A percentile compares a stretch with the other conserved stretches of the same genome.
Conservation (phyloP, 2,329 filamentous ascomycete genomes). For the Ophiosphaerella herpotricha region DNA sequence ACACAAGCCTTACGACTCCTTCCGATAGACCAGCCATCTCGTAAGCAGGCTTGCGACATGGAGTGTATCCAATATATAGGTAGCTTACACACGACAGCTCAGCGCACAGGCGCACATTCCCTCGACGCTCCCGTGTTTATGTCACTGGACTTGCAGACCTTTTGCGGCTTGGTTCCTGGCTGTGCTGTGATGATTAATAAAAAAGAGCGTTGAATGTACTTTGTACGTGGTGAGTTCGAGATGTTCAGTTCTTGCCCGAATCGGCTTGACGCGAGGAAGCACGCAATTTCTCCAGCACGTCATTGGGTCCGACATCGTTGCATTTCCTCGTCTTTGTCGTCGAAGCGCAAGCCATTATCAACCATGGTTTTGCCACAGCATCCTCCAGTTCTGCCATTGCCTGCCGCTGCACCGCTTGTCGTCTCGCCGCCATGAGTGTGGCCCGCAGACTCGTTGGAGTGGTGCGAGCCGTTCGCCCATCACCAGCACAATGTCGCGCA, state of each 20-base stretch:
- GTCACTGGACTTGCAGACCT: too few species aligned
- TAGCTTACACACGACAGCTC: too few species aligned
- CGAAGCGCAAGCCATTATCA: slow-evolving; percentile 16
- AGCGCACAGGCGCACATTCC: too few species aligned
- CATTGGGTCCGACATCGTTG: slow-evolving; percentile 26
- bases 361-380: slow-evolving; percentile 4
- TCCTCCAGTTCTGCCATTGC: slow-evolving; percentile 12
- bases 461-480: slow-evolving; percentile 23
- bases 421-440: slow-evolving; percentile 33
- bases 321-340: slow-evolving; percentile 14
- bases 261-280: slow-evolving; percentile 17
- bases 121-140: too few species aligned
- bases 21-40: too few species aligned
- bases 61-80: too few species aligned
- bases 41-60: too few species aligned
- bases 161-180: too few species aligned
- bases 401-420: slow-evolving; percentile 1
- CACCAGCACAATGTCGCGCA: slow-evolving; percentile 7
- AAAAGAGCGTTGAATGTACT: too few species aligned
- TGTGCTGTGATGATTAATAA: too few species aligned
- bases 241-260: slow-evolving; percentile 7
- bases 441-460: slow-evolving; percentile 33
- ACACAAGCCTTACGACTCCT: too few species aligned
- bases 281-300: slow-evolving; percentile 32
- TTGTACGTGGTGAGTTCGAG: too few species aligned